A percentile compares a stretch with the other conserved stretches of the same genome.
These are phyloP conservation scores for Melaleuca alternifolia DNA, from an alignment of 345 rosid species.

Conservation along the genomic window DNA sequence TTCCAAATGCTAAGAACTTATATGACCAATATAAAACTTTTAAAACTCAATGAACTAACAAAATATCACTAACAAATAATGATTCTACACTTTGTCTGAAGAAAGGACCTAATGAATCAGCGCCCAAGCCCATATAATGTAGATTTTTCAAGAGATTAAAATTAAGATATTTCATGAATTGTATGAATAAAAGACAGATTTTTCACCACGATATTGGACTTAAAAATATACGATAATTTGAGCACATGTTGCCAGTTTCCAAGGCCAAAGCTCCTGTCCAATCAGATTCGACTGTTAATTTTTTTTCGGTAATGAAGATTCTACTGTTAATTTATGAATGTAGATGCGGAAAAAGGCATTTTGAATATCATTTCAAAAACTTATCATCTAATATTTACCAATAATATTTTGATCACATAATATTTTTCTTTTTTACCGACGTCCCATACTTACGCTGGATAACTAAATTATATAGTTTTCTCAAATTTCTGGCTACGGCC, in stretches of 20 bases:
- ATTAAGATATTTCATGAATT: not conserved
- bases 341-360: not conserved
- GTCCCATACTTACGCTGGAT: no score
- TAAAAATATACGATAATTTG: not conserved
- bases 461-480: not conserved
- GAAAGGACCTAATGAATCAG: not conserved
- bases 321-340: not conserved
- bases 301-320: no score
- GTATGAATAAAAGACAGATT: no score
- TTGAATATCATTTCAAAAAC: not conserved
- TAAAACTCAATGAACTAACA: not conserved
- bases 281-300: not conserved
- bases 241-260: not conserved
- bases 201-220: not conserved
- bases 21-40: not conserved
- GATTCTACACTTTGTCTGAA: not conserved
- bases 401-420: not conserved
- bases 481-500: not conserved
- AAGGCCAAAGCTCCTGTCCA: not conserved
- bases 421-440: not conserved
- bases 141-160: not conserved
- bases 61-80: not conserved
- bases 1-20: not conserved
- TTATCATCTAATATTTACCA: not conserved
- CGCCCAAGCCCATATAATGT: not conserved